Base-by-base conservation (phyloP, 176 grass and related monocot species). In the Hordeum vulgare region DNA sequence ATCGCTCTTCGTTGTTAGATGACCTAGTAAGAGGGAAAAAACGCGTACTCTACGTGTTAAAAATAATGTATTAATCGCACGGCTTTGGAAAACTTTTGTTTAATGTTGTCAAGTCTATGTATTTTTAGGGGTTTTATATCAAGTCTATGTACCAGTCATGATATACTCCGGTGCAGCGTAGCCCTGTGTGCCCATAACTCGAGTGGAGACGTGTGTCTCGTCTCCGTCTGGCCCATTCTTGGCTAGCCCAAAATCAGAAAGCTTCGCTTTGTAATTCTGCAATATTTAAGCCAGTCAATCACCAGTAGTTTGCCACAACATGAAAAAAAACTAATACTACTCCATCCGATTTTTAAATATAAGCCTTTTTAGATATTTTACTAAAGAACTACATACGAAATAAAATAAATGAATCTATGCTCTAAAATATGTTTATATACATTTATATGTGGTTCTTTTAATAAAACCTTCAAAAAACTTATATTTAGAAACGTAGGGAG, bases 111-210 rank as follows among this genome's bases (percentile, higher is more conserved):
- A 51, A 51, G 47, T 51, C 47, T 51, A 61, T 61, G 24, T 27
- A n/a, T 53, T 6, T 13, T 18, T 53, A 6, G 31, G 31, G 31
- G 1, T 53, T 20, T 53, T 17, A 20, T 17, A 20, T 20, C 14
- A 53, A 17, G 5, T 53, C 14, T 53, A 53, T 53, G 7, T 77
- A 94, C 93, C 93, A 0, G 94, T 97, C 92, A 94, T 85, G 80
- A 97, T 89, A 47, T 97, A 97, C 76, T 97, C 94, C 6, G 94
- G 94, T 41, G 91, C 94, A 1, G 91, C 85, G 4, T 97, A 97
- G 42, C 94, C 94, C 8, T 92, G 86, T 1, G 94, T 97, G 49
- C 92, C 90, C 92, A 97, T 94, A 14, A 97, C 86, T 65, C 92
- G 71, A 0, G 92, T 94, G 6, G 94, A 97, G 54, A 94, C 90